Evolutionary conservation across 306 rosid genomes (phyloP), one percentile per base, ranked within the genome.

Genomic region (Vigna trinervia): DNA sequence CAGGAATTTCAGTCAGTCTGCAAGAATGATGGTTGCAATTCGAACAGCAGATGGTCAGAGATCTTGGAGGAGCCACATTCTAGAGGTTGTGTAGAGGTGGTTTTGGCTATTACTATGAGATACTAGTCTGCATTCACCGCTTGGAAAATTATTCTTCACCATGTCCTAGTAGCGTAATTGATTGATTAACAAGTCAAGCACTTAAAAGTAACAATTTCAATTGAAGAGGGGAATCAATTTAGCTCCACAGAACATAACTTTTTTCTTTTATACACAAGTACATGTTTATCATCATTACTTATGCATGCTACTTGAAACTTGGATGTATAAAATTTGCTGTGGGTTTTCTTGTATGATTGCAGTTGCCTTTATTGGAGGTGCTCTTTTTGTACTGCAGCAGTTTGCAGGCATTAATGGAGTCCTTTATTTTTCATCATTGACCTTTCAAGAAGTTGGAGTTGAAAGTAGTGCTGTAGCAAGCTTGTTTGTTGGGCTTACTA

Each of bases 371-470:
- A 85, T 90, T 36, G 98, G 98, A 81, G 94, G 88, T 53, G 69
- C 94, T 59, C 97, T 93, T 48, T 91, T 93, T 82, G 82, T 85
- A 58, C 96, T 93, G 80, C 98, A 93, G 86, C 98, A 93, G 74
- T 91, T 93, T 79, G 84, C 96, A 5, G 98, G 97, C 69, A 91
- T 93, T 86, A 93, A 93, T 72, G 98, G 92, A 45, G 94, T 93
- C 86, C 96, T 93, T 68, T 93, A 90, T 78, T 93, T 91, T 82
- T 93, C 98, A 51, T 91, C 98, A 12, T 67, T 91, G 86, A 93
- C 98, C 68, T 91, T 93, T 78, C 87, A 85, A 87, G 90, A 88
- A 23, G 96, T 93, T 39, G 98, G 98, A 75, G 79, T 93, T 73
- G 80, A 75, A 68, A 89, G 84, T 76, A 87, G 91, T 81, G 91